Conservation (phyloP, 2,329 filamentous ascomycete genomes). For the Fusarium agapanthi region DNA sequence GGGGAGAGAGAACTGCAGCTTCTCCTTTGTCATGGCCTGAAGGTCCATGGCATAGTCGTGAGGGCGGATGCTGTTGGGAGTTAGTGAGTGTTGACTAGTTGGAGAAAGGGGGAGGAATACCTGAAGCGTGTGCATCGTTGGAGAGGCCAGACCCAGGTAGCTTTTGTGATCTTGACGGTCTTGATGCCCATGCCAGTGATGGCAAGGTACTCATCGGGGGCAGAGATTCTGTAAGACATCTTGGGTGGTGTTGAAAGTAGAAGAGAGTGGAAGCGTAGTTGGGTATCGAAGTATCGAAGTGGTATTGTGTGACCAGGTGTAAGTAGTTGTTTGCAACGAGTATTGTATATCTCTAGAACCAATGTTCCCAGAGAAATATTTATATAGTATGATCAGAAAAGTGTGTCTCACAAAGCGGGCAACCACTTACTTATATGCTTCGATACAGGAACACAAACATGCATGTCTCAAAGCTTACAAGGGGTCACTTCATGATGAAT, state of each 20-base stretch:
- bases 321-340: constrained; percentile 5
- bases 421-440: constrained; percentile 20
- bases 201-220: constrained; percentile 86
- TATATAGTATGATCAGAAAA: neutral
- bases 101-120: neutral
- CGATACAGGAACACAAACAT: neutral
- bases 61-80: constrained; percentile 65
- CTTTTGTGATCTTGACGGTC: constrained; percentile 80
- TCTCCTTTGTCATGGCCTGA: constrained; percentile 90
- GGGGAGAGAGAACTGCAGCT: constrained; percentile 82
- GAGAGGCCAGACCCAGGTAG: constrained; percentile 75
- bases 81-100: neutral
- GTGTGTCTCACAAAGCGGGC: neutral
- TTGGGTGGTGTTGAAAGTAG: neutral
- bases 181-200: constrained; percentile 82
- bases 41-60: constrained; percentile 85
- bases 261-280: neutral
- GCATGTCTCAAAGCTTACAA: neutral
- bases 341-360: constrained; percentile 9
- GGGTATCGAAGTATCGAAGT: neutral
- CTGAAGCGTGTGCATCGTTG: constrained; percentile 69
- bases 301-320: neutral
- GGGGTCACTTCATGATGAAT: neutral
- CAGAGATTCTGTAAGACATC: constrained; percentile 74
- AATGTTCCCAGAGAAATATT: neutral